Evolutionary conservation across 805 yeast genomes (phyloP).

Genomic region (Candida insectalens): DNA sequence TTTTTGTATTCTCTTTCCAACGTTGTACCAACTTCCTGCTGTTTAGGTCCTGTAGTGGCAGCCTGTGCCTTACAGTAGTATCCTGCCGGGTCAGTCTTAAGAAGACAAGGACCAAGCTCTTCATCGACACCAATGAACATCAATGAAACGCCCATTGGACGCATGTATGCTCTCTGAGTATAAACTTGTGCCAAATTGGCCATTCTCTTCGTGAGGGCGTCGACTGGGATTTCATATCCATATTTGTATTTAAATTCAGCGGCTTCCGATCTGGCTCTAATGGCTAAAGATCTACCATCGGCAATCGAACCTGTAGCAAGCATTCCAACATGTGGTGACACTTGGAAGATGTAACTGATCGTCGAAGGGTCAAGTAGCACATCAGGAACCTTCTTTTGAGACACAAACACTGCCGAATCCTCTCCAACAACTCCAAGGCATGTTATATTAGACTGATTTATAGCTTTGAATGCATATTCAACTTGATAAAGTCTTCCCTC

Average conservation of each 20-base stretch:
- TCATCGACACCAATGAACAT: conserved; percentile 86
- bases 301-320: conserved; percentile 94
- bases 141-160: conserved; percentile 92
- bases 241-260: conserved; percentile 90
- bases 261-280: conserved; percentile 90
- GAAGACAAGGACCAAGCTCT: conserved; percentile 80
- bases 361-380: conserved; percentile 82
- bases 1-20: conserved; percentile 86
- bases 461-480: conserved; percentile 86
- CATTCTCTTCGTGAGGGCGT: conserved; percentile 85
- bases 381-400: conserved; percentile 95
- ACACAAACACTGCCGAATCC: conserved; percentile 77
- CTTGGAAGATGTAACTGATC: conserved; percentile 76
- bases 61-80: conserved; percentile 88
- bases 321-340: conserved; percentile 76
- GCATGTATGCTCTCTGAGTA: conserved; percentile 97
- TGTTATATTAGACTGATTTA: conserved; percentile 85
- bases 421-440: conserved; percentile 82
- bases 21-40: conserved; percentile 86
- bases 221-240: conserved; percentile 96
- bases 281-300: conserved; percentile 85
- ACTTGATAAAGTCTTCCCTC: conserved; percentile 97
- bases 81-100: conserved; percentile 96
- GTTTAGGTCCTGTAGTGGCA: conserved; percentile 93
- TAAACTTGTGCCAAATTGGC: conserved; percentile 92